Evolutionary conservation across 2,329 filamentous ascomycete species (phyloP).

Genomic region (Sphaerulina vaccinii): DNA sequence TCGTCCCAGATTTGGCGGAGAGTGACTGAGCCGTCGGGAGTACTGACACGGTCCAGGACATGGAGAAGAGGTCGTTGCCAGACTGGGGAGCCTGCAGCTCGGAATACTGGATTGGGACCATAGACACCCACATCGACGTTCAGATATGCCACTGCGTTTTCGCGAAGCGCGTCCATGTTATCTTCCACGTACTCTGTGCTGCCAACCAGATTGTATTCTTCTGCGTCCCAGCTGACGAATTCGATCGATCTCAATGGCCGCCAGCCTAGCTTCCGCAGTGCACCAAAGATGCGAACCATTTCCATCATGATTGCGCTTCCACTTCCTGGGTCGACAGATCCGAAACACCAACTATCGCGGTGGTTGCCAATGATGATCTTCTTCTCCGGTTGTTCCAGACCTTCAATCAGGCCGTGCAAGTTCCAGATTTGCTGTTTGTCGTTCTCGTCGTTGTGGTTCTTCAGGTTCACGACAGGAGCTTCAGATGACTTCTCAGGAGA

Average conservation of each 20-base stretch:
- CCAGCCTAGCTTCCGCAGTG: constrained; percentile 76
- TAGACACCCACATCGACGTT: constrained; percentile 84
- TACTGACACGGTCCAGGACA: constrained; percentile 70
- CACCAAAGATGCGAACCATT: constrained; percentile 78
- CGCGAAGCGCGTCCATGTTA: constrained; percentile 68
- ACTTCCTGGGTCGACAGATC: constrained; percentile 79
- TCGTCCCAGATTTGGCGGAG: constrained; percentile 75
- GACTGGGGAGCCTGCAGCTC: constrained; percentile 76
- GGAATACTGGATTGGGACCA: constrained; percentile 63
- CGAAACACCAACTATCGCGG: constrained; percentile 88
- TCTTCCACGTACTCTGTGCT: constrained; percentile 95
- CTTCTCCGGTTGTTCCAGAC: constrained; percentile 80
- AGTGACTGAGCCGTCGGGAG: constrained; percentile 70
- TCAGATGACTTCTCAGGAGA: constrained; percentile 5
- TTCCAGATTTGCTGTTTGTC: constrained; percentile 88
- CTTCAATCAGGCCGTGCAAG: constrained; percentile 77
- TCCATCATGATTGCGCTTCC: constrained; percentile 92
- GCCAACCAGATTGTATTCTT: constrained; percentile 89
- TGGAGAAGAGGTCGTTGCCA: constrained; percentile 71
- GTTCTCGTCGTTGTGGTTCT: constrained; percentile 83
- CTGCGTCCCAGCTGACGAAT: constrained; percentile 95
- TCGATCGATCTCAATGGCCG: constrained; percentile 89
- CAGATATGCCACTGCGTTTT: constrained; percentile 79
- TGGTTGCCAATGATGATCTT: constrained; percentile 89
- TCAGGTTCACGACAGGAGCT: constrained; percentile 70